These are phyloP conservation scores for Ogataea neopini DNA, from an alignment of 805 yeast species.

Conservation along the genomic window DNA sequence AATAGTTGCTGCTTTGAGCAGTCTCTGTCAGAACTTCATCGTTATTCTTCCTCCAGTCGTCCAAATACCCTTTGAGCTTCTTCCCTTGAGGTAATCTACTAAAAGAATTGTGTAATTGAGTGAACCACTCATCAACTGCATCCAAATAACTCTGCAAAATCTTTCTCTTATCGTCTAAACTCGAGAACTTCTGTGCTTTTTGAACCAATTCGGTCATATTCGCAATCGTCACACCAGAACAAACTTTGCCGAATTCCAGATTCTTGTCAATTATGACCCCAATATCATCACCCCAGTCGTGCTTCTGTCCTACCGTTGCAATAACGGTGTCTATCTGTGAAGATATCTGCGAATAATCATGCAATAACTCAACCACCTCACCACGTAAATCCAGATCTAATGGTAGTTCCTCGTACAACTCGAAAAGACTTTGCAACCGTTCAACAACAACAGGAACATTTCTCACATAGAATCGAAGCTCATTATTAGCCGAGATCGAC, in stretches of 20 bases:
- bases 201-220: constrained; percentile 13
- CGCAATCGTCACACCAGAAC: neutral
- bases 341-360: constrained; percentile 70
- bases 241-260: neutral
- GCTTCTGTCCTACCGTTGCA: constrained; percentile 18
- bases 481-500: constrained; percentile 18
- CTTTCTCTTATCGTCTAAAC: constrained; percentile 9
- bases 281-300: constrained; percentile 10
- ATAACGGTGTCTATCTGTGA: constrained; percentile 15
- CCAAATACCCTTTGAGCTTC: constrained; percentile 17
- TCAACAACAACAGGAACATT: constrained; percentile 5
- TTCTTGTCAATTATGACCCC: neutral
- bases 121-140: constrained; percentile 20
- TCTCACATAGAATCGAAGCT: constrained; percentile 5
- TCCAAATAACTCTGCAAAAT: constrained; percentile 11
- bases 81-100: constrained; percentile 13
- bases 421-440: constrained; percentile 13
- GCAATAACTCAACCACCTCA: constrained; percentile 70
- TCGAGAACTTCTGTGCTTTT: constrained; percentile 14
- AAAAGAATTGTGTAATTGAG: constrained; percentile 13
- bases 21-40: constrained; percentile 21
- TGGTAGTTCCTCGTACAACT: constrained; percentile 19
- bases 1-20: constrained; percentile 38
- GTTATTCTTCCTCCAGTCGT: constrained; percentile 14
- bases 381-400: constrained; percentile 13